Evolutionary conservation across 139 green algal species (phyloP).

Genomic region (Chlamydomonas asymmetrica): DNA sequence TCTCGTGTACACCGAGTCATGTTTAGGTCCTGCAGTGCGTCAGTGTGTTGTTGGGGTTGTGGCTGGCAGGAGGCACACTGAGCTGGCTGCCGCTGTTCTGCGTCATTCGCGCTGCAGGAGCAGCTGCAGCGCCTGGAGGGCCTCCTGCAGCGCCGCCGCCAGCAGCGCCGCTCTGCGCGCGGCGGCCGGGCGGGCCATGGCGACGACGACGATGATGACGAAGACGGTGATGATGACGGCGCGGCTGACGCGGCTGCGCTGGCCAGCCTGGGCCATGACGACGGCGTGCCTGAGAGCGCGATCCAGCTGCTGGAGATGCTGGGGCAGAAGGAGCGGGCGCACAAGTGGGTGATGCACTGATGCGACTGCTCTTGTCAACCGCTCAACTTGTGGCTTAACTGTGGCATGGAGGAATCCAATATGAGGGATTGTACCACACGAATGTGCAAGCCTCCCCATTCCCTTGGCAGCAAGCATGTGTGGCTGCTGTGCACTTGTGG

Average conservation of each 20-base stretch:
- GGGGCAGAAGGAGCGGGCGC: conserved; percentile 21
- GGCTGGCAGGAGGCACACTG: neutral
- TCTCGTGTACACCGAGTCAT: neutral
- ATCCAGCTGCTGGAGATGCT: neutral
- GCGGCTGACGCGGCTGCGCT: no score
- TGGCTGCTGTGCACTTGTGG: neutral
- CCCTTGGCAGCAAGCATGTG: neutral
- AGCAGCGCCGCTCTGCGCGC: no score
- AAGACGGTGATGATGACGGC: neutral
- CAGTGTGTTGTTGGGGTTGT: neutral
- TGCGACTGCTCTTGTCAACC: neutral
- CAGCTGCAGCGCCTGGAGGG: conserved; percentile 8
- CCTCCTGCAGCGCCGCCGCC: no score
- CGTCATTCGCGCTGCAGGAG: no score
- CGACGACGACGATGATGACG: neutral
- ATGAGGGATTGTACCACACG: neutral
- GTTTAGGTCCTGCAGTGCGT: neutral
- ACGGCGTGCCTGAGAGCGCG: neutral
- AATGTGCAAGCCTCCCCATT: neutral
- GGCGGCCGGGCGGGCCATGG: neutral
- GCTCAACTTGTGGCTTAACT: no score
- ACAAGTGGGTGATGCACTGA: neutral
- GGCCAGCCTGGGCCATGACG: neutral
- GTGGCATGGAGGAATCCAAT: neutral
- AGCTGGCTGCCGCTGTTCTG: neutral